phyloP scores from a whole-genome alignment of 1,139 yeast genomes.

The Meyerozyma guilliermondii region DNA sequence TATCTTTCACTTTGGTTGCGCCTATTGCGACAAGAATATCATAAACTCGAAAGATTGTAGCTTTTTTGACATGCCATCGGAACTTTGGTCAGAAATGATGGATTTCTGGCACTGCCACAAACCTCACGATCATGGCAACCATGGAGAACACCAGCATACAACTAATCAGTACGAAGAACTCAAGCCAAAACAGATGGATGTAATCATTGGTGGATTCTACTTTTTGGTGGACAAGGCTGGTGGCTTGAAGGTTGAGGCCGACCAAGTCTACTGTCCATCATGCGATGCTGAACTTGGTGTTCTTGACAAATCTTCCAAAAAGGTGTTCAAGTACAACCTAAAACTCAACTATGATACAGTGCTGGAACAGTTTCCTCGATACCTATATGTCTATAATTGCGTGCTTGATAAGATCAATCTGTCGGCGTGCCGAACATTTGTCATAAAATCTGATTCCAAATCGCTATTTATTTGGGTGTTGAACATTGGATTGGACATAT shows the following conservation, averaged over 20 bases:
- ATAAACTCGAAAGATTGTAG: conserved; percentile 25
- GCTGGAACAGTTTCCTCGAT: conserved; percentile 25
- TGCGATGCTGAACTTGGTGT: conserved; percentile 34
- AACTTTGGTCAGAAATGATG: conserved; percentile 92
- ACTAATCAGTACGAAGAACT: conserved; percentile 34
- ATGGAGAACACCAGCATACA: conserved; percentile 8
- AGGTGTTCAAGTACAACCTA: conserved; percentile 61
- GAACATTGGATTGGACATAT: conserved; percentile 35
- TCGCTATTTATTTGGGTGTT: conserved; percentile 46
- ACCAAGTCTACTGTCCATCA: conserved; percentile 17
- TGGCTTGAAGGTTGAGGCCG: conserved; percentile 3
- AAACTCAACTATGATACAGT: conserved; percentile 18
- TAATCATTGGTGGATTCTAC: conserved; percentile 58
- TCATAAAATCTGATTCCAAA: conserved; percentile 58
- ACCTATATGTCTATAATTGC: conserved; percentile 32
- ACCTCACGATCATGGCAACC: conserved; percentile 43
- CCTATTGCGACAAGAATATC: conserved; percentile 20
- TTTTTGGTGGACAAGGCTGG: conserved; percentile 35
- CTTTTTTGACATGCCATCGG: conserved; percentile 78
- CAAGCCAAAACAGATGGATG: conserved; percentile 37
- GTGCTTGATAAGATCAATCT: conserved; percentile 44
- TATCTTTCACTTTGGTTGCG: conserved; percentile 31
- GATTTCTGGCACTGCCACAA: conserved; percentile 98
- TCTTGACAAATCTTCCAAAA: conserved; percentile 17
- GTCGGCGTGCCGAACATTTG: conserved; percentile 44